Conservation (phyloP, 2,329 filamentous ascomycete species). For the Colletotrichum karsti region DNA sequence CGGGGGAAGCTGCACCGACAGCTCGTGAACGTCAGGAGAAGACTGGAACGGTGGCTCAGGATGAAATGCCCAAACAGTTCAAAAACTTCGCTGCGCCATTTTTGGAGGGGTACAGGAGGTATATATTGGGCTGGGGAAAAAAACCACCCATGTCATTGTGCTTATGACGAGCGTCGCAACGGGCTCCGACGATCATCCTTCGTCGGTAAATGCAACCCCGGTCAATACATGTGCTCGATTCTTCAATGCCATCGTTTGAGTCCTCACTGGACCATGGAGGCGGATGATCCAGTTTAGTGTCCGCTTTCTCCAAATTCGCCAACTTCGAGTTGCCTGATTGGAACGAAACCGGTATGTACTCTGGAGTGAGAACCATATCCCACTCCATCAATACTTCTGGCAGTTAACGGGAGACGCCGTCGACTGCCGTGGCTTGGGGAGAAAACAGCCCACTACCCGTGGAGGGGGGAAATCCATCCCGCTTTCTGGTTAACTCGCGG, state of each 20-base stretch:
- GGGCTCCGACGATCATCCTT: neutral
- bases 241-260: neutral
- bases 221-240: neutral
- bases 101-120: neutral
- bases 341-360: neutral
- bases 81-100: conserved; percentile 5
- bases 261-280: neutral
- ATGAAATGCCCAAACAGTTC: neutral
- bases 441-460: neutral
- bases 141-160: neutral
- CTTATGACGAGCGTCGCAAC: neutral
- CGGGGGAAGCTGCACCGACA: neutral
- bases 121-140: neutral
- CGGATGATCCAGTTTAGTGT: neutral
- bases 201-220: neutral
- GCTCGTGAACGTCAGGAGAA: neutral
- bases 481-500: neutral
- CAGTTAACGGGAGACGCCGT: neutral
- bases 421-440: neutral
- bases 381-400: neutral
- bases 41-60: neutral
- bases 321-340: neutral
- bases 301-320: neutral
- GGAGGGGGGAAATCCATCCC: neutral
- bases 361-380: neutral